Evolutionary conservation across 768 basidiomycete genomes (phyloP), one percentile per base, ranked within the genome.

Genomic region (Atractiella rhizophila): DNA sequence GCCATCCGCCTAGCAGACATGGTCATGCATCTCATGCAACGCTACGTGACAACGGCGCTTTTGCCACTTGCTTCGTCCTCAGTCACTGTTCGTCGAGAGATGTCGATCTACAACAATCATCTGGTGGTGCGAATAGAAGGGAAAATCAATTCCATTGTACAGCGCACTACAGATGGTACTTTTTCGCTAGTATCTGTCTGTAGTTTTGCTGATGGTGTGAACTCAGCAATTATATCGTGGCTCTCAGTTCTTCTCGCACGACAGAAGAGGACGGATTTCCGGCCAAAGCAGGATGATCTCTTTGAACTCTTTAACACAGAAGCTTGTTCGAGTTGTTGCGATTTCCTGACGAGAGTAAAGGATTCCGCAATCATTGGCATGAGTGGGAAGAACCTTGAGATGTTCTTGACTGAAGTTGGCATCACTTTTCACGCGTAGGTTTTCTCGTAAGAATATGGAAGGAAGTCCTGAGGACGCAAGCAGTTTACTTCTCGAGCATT

Each of bases 181-280:
- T 60, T 1, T 28, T 19, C 20, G 15, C 27, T 19, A 31, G 16
- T 13, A 31, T 19, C 39, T 37, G 37, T 18, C 9, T 34, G 16
- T 29, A 29, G 27, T 20, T 24, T 4, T 28, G 24, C 15, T 40
- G 15, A 19, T 16, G 19, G 13, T 25, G 1, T 2, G 13, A 2
- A 4, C 46, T 0, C 46, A 85, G 80, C 66, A 0, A 68, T 82
- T 44, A 57, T 83, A 35, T 58, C 68, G 16, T 86, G 78, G 74
- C 62, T 94, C 6, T 65, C 70, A 2, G 47, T 65, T 3, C 74
- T 79, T 47, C 69, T 98, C 28, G 67, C 71, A 7, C 86, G 83
- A 57, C 91, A 98, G 57, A 94, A 94, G 64, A 77, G 75, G 53
- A 77, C 71, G 37, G 91, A 98, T 56, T 98, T 91, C 63, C 91